Evolutionary conservation across 2,329 filamentous ascomycete genomes (phyloP).

Genomic region (Sclerotinia nivalis): DNA sequence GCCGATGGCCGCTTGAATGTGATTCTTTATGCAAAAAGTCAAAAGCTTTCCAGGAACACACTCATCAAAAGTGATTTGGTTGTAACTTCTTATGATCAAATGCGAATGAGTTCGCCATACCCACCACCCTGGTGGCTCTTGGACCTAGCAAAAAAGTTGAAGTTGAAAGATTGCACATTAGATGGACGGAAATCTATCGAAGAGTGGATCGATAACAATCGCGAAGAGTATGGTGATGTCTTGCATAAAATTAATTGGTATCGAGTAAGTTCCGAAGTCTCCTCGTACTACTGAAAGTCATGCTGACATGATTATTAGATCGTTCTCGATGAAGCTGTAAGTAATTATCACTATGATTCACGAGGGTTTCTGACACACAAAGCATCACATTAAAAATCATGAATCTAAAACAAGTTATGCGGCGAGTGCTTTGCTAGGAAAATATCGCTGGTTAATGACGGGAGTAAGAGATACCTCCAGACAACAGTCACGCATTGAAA

Average conservation of each 20-base stretch:
- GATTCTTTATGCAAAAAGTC: background rate
- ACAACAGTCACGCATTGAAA: background rate
- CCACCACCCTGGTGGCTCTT: background rate
- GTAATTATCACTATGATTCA: background rate
- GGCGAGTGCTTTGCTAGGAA: background rate
- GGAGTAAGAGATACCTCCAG: background rate
- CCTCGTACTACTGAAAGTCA: background rate
- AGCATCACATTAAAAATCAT: conserved; percentile 14
- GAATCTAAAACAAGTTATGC: background rate
- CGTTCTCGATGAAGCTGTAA: conserved; percentile 15
- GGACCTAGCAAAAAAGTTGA: background rate
- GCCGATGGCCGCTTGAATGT: background rate
- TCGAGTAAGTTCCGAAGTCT: background rate
- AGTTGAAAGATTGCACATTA: background rate
- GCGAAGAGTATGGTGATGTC: background rate
- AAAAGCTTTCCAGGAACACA: background rate
- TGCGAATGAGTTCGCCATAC: conserved; percentile 3
- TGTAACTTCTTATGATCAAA: background rate
- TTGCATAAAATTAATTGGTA: conserved; percentile 8
- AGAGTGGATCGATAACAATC: conserved; percentile 10
- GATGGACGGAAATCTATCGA: conserved; percentile 1
- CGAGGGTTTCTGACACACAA: background rate
- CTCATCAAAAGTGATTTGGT: background rate
- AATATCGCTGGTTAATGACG: conserved; percentile 5
- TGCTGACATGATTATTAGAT: background rate